Base-by-base conservation (phyloP, 1,139 yeast species). In the Yamadazyma buinensis region DNA sequence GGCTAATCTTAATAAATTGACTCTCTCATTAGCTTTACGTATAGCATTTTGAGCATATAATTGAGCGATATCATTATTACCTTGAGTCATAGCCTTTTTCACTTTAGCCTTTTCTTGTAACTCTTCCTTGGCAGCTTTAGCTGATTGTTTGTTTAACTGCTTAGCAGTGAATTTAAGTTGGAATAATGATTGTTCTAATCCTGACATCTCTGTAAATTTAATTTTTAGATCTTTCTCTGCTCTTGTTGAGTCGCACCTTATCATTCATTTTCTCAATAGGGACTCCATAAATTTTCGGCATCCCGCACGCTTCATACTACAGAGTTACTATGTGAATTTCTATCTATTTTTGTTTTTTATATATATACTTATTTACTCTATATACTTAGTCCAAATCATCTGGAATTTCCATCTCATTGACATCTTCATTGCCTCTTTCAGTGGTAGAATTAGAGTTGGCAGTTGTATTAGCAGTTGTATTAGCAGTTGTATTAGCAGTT, bases 21-120 rank as follows among this genome's bases (percentile, higher is more conserved):
- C 70, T 43, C 95, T 68, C 58, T 94, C 99, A 47, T 86, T 85
- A 34, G 85, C 75, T 59, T 94, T 94, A 38, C 98, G 75, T 34
- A 94, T 87, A 31, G 98, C 97, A 57, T 90, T 92, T 47, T 90
- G 95, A 0, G 98, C 98, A 51, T 92, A 92, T 34, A 94, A 72
- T 53, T 81, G 84, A 0, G 98, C 98, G 41, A 94, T 88, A 54
- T 94, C 98, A 49, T 80, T 83, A 57, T 87, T 86, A 20, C 95
- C 95, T 47, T 82, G 90, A 34, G 72, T 69, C 64, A 87, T 71
- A 3, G 95, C 95, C 67, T 87, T 92, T 59, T 92, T 90, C 42
- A 88, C 81, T 54, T 87, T 87, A 51, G 84, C 84, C 57, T 87
- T 86, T 61, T 92, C 98, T 32, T 76, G 74, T 31, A 79, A 77